Conservation (phyloP, 495 filamentous ascomycete species). For the Talaromyces wortmannii region DNA sequence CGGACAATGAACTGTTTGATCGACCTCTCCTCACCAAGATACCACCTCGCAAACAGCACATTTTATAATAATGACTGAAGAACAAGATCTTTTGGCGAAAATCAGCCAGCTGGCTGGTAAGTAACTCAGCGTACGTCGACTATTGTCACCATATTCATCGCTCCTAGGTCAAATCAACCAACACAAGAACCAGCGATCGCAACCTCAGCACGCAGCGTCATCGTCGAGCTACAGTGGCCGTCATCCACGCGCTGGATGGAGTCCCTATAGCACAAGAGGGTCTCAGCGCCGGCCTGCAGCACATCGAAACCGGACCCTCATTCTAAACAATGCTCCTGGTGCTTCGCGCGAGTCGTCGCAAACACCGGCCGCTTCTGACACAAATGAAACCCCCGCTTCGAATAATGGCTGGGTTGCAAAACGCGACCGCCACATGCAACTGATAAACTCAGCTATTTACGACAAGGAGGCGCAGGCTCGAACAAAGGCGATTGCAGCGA, state of each 20-base stretch:
- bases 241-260: constrained; percentile 38
- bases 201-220: constrained; percentile 15
- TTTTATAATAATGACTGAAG: constrained; percentile 52
- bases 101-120: constrained; percentile 73
- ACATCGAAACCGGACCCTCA: constrained; percentile 66
- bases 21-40: neutral
- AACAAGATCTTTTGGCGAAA: constrained; percentile 66
- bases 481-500: constrained; percentile 67
- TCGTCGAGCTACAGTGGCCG: constrained; percentile 14
- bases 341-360: constrained; percentile 4
- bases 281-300: constrained; percentile 30
- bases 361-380: constrained; percentile 9
- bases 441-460: constrained; percentile 81
- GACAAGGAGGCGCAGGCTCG: constrained; percentile 68
- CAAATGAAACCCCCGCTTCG: constrained; percentile 14
- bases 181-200: constrained; percentile 58
- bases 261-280: constrained; percentile 40
- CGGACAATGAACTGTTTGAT: no score
- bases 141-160: constrained; percentile 7
- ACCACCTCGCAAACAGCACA: neutral
- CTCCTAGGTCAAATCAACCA: constrained; percentile 72
- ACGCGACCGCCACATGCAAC: constrained; percentile 76
- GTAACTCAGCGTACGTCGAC: constrained; percentile 11
- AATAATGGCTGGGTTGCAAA: constrained; percentile 67
- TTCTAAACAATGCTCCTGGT: constrained; percentile 52